These are phyloP conservation scores for Quercus aquifolioides DNA, from an alignment of 306 rosid genomes.

Conservation along the genomic window DNA sequence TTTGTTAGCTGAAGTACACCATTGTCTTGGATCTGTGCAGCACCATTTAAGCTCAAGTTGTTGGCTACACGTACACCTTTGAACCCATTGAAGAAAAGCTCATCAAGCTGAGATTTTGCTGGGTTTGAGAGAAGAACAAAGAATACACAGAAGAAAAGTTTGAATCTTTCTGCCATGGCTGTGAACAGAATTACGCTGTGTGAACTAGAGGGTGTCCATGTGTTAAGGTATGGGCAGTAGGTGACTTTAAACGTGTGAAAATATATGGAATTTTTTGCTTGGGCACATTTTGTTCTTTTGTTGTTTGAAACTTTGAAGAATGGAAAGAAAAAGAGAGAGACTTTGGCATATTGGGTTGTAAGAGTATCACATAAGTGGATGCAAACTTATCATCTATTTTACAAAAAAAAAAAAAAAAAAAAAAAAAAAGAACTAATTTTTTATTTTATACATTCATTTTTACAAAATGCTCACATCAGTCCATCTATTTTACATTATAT, in stretches of 20 bases:
- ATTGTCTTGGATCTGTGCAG: conserved; percentile 10
- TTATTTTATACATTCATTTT: no score
- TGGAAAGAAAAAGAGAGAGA: background rate
- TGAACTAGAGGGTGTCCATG: background rate
- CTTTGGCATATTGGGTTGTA: background rate
- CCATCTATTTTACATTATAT: no score
- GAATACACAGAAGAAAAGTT: background rate
- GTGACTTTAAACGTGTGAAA: background rate
- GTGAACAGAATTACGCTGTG: background rate
- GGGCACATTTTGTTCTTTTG: background rate
- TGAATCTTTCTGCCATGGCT: conserved; percentile 15
- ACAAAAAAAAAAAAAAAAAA: no score
- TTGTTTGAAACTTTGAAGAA: background rate
- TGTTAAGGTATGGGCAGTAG: background rate
- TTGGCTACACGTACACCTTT: background rate
- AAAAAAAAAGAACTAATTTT: no score
- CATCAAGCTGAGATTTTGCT: background rate
- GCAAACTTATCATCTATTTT: no score
- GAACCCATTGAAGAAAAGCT: conserved; percentile 10
- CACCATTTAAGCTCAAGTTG: conserved; percentile 21
- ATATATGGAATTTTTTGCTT: background rate
- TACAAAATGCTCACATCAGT: no score
- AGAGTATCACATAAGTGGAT: no score
- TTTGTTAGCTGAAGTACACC: conserved; percentile 35
- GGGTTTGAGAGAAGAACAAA: background rate